Evolutionary conservation across 2,329 filamentous ascomycete species (phyloP).

Genomic region (Cercospora nicotianae): DNA sequence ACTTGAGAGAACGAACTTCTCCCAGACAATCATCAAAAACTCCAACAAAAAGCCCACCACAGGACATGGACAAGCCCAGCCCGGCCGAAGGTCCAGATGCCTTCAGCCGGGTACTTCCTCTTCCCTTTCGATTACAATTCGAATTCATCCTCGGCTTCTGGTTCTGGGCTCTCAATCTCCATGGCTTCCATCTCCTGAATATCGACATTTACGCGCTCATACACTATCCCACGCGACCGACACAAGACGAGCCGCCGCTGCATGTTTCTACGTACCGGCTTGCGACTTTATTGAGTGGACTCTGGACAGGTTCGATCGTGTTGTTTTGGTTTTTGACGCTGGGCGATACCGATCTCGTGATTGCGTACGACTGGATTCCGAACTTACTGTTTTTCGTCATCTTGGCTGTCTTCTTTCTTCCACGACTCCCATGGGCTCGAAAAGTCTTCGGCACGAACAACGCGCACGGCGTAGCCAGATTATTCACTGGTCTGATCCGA

Average conservation of each 20-base stretch:
- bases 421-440: constrained; percentile 40
- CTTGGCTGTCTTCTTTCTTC: constrained; percentile 68
- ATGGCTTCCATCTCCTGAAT: constrained; percentile 74
- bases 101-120: constrained; percentile 81
- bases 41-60: not conserved
- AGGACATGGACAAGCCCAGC: constrained; percentile 19
- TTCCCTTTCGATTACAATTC: constrained; percentile 85
- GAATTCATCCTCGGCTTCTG: constrained; percentile 85
- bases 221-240: constrained; percentile 75
- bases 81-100: constrained; percentile 62
- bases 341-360: constrained; percentile 66
- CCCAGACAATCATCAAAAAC: not conserved
- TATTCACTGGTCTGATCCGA: constrained; percentile 73
- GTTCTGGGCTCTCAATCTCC: constrained; percentile 92
- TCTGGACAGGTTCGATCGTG: constrained; percentile 69
- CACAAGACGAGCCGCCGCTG: constrained; percentile 71
- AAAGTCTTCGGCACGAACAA: constrained; percentile 33
- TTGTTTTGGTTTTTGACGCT: constrained; percentile 82
- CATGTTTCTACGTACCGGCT: constrained; percentile 78
- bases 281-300: constrained; percentile 70
- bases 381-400: constrained; percentile 73
- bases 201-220: constrained; percentile 69
- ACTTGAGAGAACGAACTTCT: not conserved
- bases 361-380: constrained; percentile 79
- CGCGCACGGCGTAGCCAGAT: constrained; percentile 65